Base-by-base conservation (phyloP, 2,329 filamentous ascomycete genomes). In the Colletotrichum incanum region DNA sequence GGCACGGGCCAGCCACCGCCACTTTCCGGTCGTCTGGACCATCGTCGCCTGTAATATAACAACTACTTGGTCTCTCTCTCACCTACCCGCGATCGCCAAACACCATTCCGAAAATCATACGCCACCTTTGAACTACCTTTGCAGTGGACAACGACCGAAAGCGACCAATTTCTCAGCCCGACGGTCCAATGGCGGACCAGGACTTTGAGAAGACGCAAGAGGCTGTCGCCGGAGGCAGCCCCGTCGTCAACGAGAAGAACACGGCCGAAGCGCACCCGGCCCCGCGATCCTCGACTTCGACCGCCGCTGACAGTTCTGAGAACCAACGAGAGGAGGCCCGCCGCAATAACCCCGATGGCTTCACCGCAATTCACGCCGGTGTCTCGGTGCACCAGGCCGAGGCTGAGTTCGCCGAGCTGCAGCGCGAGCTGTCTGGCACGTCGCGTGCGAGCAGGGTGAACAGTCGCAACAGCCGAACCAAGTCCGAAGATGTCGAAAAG, bases 381-480 rank as follows among this genome's bases (percentile, higher is more conserved):
- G 87, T 95, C 41, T 90, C 92, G 11, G 87, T 95, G 63, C 84
- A 89, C 71, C 87, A 88, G 64, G 93, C 93, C 54, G 89, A 93
- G 80, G 89, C 88, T 41, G 92, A 94, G 34, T 95, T 95, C 75
- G 89, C 88, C 0, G 87, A 93, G 74, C 85, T 95, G 18, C 92
- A 88, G 77, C 86, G 87, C 45, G 87, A 91, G 79, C 82, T 93
- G 26, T 88, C 89, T 2, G 86, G 85, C 8, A 79, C 88, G n/a
- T 91, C 89, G 8, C 86, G 86, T 39, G 84, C 84, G 0, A 90
- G 88, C 78, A 83, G 83, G 31, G 74, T 75, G 16, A 80, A 77
- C 47, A 85, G 80, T 72, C 79, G 79, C 59, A 78, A 67, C 50
- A 72, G 70, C 41, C 65, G 59, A 6, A 56, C 37, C 26, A 75